A percentile compares a stretch with the other conserved stretches of the same genome.
These are phyloP conservation scores for Eutypa lata DNA, from an alignment of 2,329 filamentous ascomycete species.

Conservation along the genomic window DNA sequence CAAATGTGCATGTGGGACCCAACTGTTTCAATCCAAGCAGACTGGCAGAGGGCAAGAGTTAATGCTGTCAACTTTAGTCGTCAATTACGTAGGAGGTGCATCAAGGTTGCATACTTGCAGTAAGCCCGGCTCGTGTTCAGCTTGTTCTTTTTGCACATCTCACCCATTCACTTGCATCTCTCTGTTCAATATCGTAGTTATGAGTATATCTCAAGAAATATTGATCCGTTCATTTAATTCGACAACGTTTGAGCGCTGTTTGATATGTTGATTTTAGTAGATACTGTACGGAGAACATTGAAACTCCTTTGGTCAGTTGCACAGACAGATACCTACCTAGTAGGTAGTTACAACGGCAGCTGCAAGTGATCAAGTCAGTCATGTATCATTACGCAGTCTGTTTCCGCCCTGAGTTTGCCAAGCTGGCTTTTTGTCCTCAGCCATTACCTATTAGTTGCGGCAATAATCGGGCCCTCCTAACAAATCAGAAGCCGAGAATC, in stretches of 20 bases:
- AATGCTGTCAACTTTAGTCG: neutral
- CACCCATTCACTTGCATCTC: too few relatives aligned
- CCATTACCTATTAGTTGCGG: neutral
- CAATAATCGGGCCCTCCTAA: neutral
- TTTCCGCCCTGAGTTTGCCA: neutral
- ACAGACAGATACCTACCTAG: too few relatives aligned
- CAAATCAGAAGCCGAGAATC: neutral
- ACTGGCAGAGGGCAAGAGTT: neutral
- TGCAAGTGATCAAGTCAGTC: neutral
- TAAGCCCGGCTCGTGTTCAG: neutral
- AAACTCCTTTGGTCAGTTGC: neutral
- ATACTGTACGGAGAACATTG: too few relatives aligned
- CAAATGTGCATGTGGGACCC: neutral
- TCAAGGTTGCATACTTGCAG: neutral
- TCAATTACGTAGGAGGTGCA: neutral
- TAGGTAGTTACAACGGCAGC: neutral
- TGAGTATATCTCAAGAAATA: too few relatives aligned
- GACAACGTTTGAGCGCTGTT: too few relatives aligned
- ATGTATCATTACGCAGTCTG: neutral
- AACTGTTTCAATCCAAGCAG: neutral
- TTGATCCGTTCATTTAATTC: too few relatives aligned
- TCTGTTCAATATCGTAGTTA: neutral
- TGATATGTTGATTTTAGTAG: too few relatives aligned
- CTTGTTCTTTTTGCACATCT: neutral
- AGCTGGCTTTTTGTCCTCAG: neutral